Conservation (phyloP, 495 filamentous ascomycete species). For the Trichoderma gamsii region DNA sequence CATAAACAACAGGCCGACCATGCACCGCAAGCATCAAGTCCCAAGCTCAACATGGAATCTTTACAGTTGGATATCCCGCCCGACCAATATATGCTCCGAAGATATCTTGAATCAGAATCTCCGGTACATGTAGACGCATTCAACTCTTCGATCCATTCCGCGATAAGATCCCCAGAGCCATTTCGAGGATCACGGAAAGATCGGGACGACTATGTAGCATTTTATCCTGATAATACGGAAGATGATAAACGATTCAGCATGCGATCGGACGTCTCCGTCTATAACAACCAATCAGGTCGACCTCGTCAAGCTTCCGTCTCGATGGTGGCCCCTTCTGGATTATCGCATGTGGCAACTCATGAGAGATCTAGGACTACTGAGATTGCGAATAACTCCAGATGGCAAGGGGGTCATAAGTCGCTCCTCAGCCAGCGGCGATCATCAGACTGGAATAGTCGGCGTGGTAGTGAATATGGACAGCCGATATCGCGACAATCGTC, state of each 20-base stretch:
- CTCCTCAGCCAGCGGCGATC: not conserved
- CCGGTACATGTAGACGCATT: not conserved
- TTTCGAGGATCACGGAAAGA: not conserved
- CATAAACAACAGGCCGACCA: not conserved
- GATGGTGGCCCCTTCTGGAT: not conserved
- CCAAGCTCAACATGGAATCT: not conserved
- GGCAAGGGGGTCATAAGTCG: not conserved
- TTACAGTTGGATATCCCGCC: not conserved
- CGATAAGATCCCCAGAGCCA: not conserved
- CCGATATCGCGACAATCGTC: constrained; percentile 1
- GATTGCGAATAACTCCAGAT: not conserved
- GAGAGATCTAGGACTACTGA: not conserved
- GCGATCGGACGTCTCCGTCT: not conserved
- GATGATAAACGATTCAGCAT: not conserved
- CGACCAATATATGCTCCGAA: not conserved
- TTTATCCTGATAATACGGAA: not conserved
- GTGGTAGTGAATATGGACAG: not conserved
- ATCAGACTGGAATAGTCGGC: not conserved
- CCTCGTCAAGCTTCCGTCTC: not conserved
- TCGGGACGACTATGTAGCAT: not conserved
- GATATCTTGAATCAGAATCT: constrained; percentile 1
- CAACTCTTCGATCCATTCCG: not conserved
- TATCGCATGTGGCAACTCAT: not conserved
- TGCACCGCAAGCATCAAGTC: not conserved
- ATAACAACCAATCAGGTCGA: constrained; percentile 2